These are phyloP conservation scores for Saccharomyces hybrid DNA, from an alignment of 1,139 yeast species.

Conservation along the genomic window DNA sequence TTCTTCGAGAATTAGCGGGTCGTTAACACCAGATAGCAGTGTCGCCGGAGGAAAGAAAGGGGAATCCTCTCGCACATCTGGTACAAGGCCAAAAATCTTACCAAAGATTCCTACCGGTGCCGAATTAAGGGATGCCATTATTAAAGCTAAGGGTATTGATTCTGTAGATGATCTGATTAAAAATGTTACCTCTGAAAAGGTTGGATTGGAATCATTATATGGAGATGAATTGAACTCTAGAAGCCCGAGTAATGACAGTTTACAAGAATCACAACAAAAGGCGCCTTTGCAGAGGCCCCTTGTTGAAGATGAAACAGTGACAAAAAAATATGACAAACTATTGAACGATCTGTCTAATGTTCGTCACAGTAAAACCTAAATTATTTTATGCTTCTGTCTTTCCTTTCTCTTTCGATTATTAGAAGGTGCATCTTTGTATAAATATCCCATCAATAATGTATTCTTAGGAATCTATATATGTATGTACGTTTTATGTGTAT, in stretches of 20 bases:
- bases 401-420: neutral
- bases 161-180: constrained; percentile 64
- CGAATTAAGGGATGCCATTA: constrained; percentile 68
- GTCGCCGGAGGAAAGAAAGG: constrained; percentile 9
- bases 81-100: constrained; percentile 11
- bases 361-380: constrained; percentile 38
- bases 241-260: constrained; percentile 1
- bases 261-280: neutral
- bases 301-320: constrained; percentile 34
- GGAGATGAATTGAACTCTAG: constrained; percentile 19
- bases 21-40: neutral
- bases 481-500: neutral
- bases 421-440: neutral
- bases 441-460: neutral
- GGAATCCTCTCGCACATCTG: constrained; percentile 4
- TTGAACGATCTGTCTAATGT: constrained; percentile 60
- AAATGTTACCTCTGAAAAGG: constrained; percentile 48
- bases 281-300: neutral
- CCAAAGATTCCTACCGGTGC: constrained; percentile 60
- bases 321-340: constrained; percentile 64
- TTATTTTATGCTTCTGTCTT: neutral
- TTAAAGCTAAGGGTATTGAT: constrained; percentile 70
- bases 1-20: neutral
- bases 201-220: constrained; percentile 52
- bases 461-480: neutral